These are phyloP conservation scores for Globisporangium camurandrum DNA, from an alignment of 352 stramenopile species.

Conservation along the genomic window DNA sequence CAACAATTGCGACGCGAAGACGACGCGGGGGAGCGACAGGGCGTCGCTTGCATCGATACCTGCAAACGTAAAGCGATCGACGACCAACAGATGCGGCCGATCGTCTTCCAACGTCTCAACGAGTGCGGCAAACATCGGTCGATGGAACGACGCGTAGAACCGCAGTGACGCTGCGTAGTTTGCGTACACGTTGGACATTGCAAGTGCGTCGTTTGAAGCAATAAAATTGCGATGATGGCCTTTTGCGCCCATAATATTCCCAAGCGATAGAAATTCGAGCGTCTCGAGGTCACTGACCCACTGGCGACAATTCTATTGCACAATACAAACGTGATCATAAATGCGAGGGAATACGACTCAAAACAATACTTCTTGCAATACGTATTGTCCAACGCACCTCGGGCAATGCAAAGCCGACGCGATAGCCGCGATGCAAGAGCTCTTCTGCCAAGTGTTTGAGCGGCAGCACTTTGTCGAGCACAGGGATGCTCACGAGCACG, in stretches of 20 bases:
- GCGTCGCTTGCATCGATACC: slow-evolving; percentile 61
- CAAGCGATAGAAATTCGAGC: slow-evolving; percentile 76
- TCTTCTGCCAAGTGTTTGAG: slow-evolving; percentile 74
- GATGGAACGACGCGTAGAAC: slow-evolving; percentile 75
- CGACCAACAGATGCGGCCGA: slow-evolving; percentile 53
- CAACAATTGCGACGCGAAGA: slow-evolving; percentile 77
- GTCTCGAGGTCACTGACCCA: slow-evolving; percentile 69
- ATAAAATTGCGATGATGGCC: too few species aligned
- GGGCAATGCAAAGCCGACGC: slow-evolving; percentile 70
- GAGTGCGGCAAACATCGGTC: slow-evolving; percentile 59
- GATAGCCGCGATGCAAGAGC: slow-evolving; percentile 61
- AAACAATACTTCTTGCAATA: neutral
- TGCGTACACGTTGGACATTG: slow-evolving; percentile 41
- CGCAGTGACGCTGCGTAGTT: slow-evolving; percentile 59
- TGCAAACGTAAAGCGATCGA: slow-evolving; percentile 80
- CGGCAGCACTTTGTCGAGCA: slow-evolving; percentile 75
- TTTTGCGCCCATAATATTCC: slow-evolving; percentile 46
- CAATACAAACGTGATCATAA: neutral
- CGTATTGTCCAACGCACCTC: slow-evolving; percentile 30
- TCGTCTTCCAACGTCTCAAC: slow-evolving; percentile 58
- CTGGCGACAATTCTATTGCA: slow-evolving; percentile 53
- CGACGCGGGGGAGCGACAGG: slow-evolving; percentile 62
- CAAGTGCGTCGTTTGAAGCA: slow-evolving; percentile 28
- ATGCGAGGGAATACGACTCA: neutral
- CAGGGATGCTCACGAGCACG: slow-evolving; percentile 78